A percentile compares a stretch with the other conserved stretches of the same genome.
Evolutionary conservation across 768 basidiomycete species (phyloP).

Genomic region (Hysterangium stoloniferum): DNA sequence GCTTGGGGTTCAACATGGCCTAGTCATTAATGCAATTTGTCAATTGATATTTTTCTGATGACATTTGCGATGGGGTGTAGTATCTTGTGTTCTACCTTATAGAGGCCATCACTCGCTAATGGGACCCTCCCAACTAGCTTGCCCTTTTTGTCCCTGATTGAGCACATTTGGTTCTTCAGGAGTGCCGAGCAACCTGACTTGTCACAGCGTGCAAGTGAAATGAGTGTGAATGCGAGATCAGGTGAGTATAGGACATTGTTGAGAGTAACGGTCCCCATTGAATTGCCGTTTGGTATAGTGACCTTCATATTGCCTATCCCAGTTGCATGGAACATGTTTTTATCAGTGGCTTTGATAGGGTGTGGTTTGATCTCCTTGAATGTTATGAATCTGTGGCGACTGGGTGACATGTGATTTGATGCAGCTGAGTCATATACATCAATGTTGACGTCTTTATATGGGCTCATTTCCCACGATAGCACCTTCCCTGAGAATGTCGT

Average conservation of each 20-base stretch:
- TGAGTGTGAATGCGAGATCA: conserved; percentile 30
- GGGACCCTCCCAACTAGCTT: conserved; percentile 5
- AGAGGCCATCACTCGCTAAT: conserved; percentile 17
- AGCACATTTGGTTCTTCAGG: conserved; percentile 13
- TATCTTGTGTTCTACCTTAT: conserved; percentile 15
- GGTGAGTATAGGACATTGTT: conserved; percentile 26
- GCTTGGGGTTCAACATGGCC: conserved; percentile 22
- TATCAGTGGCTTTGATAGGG: conserved; percentile 23
- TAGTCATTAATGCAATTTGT: conserved; percentile 20
- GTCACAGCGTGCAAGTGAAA: conserved; percentile 30
- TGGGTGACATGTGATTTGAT: conserved; percentile 29
- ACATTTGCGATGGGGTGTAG: background rate
- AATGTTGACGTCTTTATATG: too few relatives aligned
- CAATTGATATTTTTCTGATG: conserved; percentile 22
- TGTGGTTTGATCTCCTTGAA: conserved; percentile 20
- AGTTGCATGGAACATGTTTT: conserved; percentile 23
- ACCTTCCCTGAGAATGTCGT: background rate
- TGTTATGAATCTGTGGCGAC: conserved; percentile 24
- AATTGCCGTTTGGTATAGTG: conserved; percentile 27
- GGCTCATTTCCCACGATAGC: background rate
- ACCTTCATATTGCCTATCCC: conserved; percentile 26
- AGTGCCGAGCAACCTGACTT: conserved; percentile 21
- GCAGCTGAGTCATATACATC: conserved; percentile 28
- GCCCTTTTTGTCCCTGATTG: conserved; percentile 14
- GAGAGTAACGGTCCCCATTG: conserved; percentile 18